Percentiles rank a stretch among this genome's conserved stretches.
Conservation (phyloP, 2,329 filamentous ascomycete species). For the Phyllachora maydis region DNA sequence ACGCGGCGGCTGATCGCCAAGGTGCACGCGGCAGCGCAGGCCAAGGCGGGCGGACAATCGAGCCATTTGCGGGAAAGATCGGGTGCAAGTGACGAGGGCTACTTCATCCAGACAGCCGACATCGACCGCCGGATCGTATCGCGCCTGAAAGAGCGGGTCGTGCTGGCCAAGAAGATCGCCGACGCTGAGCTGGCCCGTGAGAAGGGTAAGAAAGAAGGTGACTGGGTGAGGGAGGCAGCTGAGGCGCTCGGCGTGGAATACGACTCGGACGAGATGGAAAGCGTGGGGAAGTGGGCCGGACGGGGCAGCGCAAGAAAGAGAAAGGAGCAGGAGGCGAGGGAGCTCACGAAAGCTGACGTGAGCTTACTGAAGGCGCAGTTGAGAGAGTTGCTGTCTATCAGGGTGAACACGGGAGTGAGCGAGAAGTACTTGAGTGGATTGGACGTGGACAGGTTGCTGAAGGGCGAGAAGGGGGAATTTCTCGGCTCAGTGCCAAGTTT, state of each 20-base stretch:
- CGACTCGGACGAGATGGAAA: slow-evolving; percentile 68
- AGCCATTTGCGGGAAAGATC: too few relatives aligned
- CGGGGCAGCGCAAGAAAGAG: slow-evolving; percentile 53
- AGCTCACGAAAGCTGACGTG: slow-evolving; percentile 54
- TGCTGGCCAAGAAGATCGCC: slow-evolving; percentile 69
- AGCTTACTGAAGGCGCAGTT: slow-evolving; percentile 50
- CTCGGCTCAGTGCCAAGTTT: slow-evolving; percentile 29
- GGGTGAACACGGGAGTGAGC: slow-evolving; percentile 75
- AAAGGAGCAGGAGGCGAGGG: slow-evolving; percentile 51
- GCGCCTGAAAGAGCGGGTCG: slow-evolving; percentile 56
- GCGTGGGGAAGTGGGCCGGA: slow-evolving; percentile 38
- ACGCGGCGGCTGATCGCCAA: slow-evolving; percentile 72
- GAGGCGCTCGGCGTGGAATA: slow-evolving; percentile 91
- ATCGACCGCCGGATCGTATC: slow-evolving; percentile 62
- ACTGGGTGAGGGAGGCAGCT: slow-evolving; percentile 66
- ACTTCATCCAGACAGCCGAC: slow-evolving; percentile 62
- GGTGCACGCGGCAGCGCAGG: slow-evolving; percentile 52
- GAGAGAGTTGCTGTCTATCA: slow-evolving; percentile 44
- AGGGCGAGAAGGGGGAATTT: slow-evolving; percentile 45
- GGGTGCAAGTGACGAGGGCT: too few relatives aligned
- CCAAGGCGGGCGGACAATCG: slow-evolving; percentile 20
- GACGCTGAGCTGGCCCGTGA: slow-evolving; percentile 73
- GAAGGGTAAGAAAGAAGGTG: slow-evolving; percentile 64
- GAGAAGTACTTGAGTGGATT: slow-evolving; percentile 71
- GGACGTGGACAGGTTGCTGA: slow-evolving; percentile 55